A percentile compares a stretch with the other conserved stretches of the same genome.
Evolutionary conservation across 306 rosid genomes (phyloP).

Genomic region (Malus orientalis): DNA sequence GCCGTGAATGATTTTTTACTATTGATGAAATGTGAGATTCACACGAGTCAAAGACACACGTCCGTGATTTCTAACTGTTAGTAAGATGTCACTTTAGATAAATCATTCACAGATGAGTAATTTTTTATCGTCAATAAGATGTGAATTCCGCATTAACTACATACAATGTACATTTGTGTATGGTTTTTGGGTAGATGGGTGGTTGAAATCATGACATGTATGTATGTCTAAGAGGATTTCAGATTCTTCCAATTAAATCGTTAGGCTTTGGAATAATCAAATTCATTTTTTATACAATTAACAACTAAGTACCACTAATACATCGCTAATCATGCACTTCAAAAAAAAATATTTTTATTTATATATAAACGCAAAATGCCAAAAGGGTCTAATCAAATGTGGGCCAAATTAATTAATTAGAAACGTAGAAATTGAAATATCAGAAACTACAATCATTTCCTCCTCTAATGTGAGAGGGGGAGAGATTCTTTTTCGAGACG

Average conservation of each 20-base stretch:
- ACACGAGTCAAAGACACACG: too few species aligned
- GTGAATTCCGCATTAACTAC: too few species aligned
- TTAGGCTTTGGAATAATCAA: conserved; percentile 14
- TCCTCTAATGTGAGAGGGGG: too few species aligned
- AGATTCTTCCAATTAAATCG: conserved; percentile 1
- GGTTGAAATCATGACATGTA: background rate
- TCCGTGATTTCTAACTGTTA: too few species aligned
- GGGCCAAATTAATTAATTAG: background rate
- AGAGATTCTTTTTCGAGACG: too few species aligned
- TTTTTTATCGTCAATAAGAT: too few species aligned
- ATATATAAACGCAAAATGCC: conserved; percentile 12
- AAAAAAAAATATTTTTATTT: background rate
- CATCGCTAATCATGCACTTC: background rate
- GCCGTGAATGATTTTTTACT: too few species aligned
- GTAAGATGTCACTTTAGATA: too few species aligned
- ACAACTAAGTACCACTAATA: background rate
- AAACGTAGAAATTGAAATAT: background rate
- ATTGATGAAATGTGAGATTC: too few species aligned
- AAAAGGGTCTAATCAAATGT: conserved; percentile 13
- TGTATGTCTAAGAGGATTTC: background rate
- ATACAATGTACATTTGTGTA: background rate
- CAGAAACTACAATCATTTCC: background rate
- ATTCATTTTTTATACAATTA: background rate
- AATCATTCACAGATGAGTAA: too few species aligned
- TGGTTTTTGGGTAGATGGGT: background rate